phyloP scores from a whole-genome alignment of 169 alveolate species.

The Cryptosporidium baileyi region DNA sequence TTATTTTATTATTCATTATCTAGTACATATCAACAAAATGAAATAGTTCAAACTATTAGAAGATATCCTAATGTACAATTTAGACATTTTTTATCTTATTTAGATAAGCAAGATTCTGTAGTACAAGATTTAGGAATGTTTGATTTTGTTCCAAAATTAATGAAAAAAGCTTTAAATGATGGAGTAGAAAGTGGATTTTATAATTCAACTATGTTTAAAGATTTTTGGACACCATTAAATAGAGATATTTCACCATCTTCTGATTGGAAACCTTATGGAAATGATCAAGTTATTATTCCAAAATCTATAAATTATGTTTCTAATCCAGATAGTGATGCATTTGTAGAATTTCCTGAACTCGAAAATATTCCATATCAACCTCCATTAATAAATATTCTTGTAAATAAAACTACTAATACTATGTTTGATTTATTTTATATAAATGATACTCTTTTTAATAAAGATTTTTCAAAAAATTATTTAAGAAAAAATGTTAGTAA shows the following conservation, averaged over 20 bases:
- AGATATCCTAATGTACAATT: slow-evolving; percentile 49
- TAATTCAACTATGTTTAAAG: background rate
- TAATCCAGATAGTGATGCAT: slow-evolving; percentile 42
- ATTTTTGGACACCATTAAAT: background rate
- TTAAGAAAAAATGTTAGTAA: background rate
- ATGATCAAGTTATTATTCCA: background rate
- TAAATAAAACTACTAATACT: too few relatives aligned
- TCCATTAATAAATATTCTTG: background rate
- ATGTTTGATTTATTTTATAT: background rate
- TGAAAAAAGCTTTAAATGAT: background rate
- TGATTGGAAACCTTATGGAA: slow-evolving; percentile 25
- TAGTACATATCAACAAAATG: slow-evolving; percentile 27
- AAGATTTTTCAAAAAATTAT: background rate
- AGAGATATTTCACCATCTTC: background rate
- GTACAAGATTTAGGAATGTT: background rate
- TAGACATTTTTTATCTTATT: slow-evolving; percentile 13
- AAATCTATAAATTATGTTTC: background rate
- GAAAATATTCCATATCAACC: background rate
- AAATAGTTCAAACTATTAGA: slow-evolving; percentile 47
- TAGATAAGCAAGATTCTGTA: slow-evolving; percentile 1
- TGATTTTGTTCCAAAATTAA: background rate
- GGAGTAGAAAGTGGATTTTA: slow-evolving; percentile 29
- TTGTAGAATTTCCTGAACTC: slow-evolving; percentile 44
- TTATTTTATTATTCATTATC: background rate
- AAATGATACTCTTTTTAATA: background rate